Conservation (phyloP, 2,329 filamentous ascomycete genomes). For the Xenoacremonium recifei region DNA sequence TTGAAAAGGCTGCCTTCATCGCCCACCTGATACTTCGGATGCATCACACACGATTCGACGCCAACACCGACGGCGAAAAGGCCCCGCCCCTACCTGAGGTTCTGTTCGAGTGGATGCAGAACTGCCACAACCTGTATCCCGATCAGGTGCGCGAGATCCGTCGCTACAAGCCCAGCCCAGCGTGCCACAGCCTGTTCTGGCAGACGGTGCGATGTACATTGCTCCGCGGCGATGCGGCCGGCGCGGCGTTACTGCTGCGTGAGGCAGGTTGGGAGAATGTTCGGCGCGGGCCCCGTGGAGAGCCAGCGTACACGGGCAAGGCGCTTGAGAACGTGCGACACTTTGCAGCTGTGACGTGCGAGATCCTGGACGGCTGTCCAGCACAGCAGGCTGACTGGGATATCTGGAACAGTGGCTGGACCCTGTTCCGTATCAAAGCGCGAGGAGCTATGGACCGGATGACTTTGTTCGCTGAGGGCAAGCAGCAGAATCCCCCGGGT, state of each 20-base stretch:
- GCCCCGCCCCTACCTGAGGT: conserved; percentile 67
- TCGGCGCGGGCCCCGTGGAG: conserved; percentile 62
- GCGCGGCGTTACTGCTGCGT: conserved; percentile 66
- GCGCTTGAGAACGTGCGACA: conserved; percentile 77
- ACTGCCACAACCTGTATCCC: conserved; percentile 70
- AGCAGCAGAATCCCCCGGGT: conserved; percentile 45
- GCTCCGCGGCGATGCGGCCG: conserved; percentile 70
- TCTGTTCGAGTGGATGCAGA: conserved; percentile 79
- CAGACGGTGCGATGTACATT: conserved; percentile 73
- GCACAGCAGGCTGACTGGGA: conserved; percentile 72
- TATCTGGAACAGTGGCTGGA: conserved; percentile 78
- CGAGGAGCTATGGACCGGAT: conserved; percentile 68
- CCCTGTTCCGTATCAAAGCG: conserved; percentile 75
- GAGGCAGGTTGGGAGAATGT: conserved; percentile 79
- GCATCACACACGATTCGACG: conserved; percentile 61
- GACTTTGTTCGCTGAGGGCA: conserved; percentile 75
- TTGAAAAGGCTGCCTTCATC: conserved; percentile 77
- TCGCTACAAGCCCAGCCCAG: conserved; percentile 67
- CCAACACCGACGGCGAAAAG: conserved; percentile 36
- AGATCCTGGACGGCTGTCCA: conserved; percentile 72
- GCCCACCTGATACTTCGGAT: conserved; percentile 75
- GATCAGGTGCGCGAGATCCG: conserved; percentile 66
- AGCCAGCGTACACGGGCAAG: conserved; percentile 68
- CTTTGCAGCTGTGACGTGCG: conserved; percentile 66
- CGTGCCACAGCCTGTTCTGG: conserved; percentile 79